A percentile compares a stretch with the other conserved stretches of the same genome.
Evolutionary conservation across 2,329 filamentous ascomycete genomes (phyloP).

Genomic region (Septoria petroselini): DNA sequence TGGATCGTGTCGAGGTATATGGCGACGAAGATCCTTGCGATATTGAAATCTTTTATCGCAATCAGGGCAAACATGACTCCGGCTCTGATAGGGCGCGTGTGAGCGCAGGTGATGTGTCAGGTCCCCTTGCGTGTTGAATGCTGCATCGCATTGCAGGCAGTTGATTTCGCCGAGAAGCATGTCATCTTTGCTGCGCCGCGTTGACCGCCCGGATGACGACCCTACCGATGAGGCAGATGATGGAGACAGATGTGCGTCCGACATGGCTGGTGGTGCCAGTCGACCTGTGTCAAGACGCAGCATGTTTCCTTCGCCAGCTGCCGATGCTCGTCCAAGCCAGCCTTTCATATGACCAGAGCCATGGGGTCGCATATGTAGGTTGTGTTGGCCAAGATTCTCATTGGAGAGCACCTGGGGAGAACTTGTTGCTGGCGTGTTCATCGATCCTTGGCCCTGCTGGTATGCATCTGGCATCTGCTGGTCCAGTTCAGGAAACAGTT

Average conservation of each 20-base stretch:
- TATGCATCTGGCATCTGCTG: background rate
- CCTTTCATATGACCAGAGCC: slow-evolving; percentile 16
- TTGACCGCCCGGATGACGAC: slow-evolving; percentile 16
- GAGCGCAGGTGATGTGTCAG: slow-evolving; percentile 27
- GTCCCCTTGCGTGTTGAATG: slow-evolving; percentile 22
- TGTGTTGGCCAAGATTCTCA: slow-evolving; percentile 17
- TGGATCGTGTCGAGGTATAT: slow-evolving; percentile 26
- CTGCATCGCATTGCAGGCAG: slow-evolving; percentile 22
- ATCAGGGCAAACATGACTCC: slow-evolving; percentile 23
- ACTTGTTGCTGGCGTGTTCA: background rate
- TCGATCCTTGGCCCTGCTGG: background rate
- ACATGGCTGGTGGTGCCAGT: slow-evolving; percentile 15
- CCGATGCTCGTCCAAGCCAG: slow-evolving; percentile 19
- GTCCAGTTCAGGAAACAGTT: slow-evolving; percentile 15
- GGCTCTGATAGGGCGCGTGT: slow-evolving; percentile 22
- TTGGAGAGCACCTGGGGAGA: slow-evolving; percentile 10
- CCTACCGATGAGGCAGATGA: slow-evolving; percentile 24
- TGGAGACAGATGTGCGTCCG: slow-evolving; percentile 19
- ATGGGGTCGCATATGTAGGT: slow-evolving; percentile 9
- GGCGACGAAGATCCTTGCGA: slow-evolving; percentile 24
- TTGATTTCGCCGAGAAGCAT: slow-evolving; percentile 18
- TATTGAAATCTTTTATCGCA: slow-evolving; percentile 29
- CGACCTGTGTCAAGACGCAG: slow-evolving; percentile 19
- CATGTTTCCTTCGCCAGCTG: slow-evolving; percentile 14
- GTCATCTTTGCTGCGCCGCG: slow-evolving; percentile 17